Percentiles rank a stretch among this genome's conserved stretches.
Conservation (phyloP, 139 green algal species). For the Picochlorum sp. region DNA sequence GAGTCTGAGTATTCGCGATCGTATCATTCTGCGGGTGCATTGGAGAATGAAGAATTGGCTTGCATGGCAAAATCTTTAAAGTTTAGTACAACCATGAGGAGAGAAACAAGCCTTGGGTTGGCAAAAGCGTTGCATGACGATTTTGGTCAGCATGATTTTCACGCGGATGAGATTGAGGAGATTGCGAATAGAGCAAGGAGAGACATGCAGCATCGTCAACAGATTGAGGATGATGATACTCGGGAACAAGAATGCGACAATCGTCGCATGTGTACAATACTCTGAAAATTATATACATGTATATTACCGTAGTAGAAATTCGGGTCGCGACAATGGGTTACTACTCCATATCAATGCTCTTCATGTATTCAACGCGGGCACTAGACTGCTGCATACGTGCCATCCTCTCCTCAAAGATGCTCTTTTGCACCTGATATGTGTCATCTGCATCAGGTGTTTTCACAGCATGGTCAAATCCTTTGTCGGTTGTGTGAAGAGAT, state of each 20-base stretch:
- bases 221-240: neutral
- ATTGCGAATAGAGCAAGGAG: neutral
- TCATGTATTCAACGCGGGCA: no score
- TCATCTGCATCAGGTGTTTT: no score
- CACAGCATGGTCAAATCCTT: no score
- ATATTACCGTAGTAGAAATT: no score
- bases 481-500: no score
- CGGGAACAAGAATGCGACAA: neutral
- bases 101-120: constrained; percentile 21
- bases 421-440: no score
- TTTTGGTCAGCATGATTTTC: constrained; percentile 13
- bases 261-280: no score
- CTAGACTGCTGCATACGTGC: no score
- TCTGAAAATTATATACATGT: no score
- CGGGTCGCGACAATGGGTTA: no score
- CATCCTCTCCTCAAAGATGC: no score
- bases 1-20: neutral
- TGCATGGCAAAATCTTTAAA: neutral
- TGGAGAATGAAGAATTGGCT: neutral
- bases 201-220: neutral
- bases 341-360: no score
- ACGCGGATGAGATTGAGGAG: neutral
- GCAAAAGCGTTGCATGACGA: constrained; percentile 16
- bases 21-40: neutral
- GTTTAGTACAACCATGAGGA: constrained; percentile 12